Base-by-base conservation (phyloP, 148 eudicot species). In the Tetragonia tetragonoides region DNA sequence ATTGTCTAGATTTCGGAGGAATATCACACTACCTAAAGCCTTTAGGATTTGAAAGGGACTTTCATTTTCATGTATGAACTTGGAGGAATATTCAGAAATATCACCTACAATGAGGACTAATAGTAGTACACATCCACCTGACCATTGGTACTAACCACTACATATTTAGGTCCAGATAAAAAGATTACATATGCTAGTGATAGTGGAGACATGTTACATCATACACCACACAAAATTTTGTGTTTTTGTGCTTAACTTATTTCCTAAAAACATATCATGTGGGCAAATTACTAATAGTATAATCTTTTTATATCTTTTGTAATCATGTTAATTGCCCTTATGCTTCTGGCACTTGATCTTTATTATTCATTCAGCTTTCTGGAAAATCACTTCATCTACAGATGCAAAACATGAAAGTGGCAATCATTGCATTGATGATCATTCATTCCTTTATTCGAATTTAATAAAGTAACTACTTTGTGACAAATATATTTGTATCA, bases 201-300 rank as follows among this genome's bases (percentile, higher is more conserved):
- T 70, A 75, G 63, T 81, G 72, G 69, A 77, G 84, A 81, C 84
- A 81, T 66, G 84, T 60, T 72, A 77, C 66, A 77, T 81, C 80
- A 77, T 42, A 37, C 54, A 53, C 56, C 60, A 54, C 56, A 21
- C 3, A 44, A 56, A 63, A 11, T 11, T 66, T 81, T 81, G 84
- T 77, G 80, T 23, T 66, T 62, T 81, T 81, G 51, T 77, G 42
- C 81, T 77, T 73, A 77, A 72, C 74, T 81, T 77, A 66, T 28
- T 0, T 81, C 18, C 21, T 21, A 47, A 51, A 63, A 70, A 81
- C 84, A 81, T 65, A 49, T 54, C 84, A 81, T 81, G 84, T 81
- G 84, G 62, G 57, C 42, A 46, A 46, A 66, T 74, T 34, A 34
- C 15, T 59, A 10, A 37, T 68, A 69, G 68, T 70, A 47, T 75